Percentiles rank a stretch among this genome's conserved stretches.
Evolutionary conservation across 192 early-diverging fungal species (phyloP).

Genomic region (Dimargaris verticillata): DNA sequence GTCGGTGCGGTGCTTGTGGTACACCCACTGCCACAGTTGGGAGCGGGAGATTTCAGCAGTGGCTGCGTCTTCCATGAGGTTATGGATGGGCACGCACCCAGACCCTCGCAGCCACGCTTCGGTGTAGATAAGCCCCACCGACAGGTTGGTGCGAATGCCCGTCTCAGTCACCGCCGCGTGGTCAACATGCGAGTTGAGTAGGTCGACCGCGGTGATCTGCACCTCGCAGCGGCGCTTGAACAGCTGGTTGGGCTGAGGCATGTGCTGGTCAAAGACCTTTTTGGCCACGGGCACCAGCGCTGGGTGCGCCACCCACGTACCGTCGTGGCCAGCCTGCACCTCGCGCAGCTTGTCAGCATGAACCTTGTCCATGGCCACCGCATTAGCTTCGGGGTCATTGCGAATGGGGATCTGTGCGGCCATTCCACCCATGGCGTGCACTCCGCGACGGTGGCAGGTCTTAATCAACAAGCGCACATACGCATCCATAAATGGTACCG

Average conservation of each 20-base stretch:
- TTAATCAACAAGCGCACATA: constrained; percentile 94
- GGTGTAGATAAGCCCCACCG: constrained; percentile 84
- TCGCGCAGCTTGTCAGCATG: constrained; percentile 90
- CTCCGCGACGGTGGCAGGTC: constrained; percentile 95
- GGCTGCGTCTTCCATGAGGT: constrained; percentile 97
- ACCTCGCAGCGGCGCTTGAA: constrained; percentile 85
- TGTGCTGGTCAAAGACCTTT: constrained; percentile 83
- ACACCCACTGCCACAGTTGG: constrained; percentile 96
- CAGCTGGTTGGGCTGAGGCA: constrained; percentile 93
- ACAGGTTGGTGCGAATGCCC: constrained; percentile 82
- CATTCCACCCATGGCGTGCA: constrained; percentile 99
- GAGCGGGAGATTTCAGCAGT: constrained; percentile 95
- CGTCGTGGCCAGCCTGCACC: constrained; percentile 87
- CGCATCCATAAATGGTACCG: constrained; percentile 93
- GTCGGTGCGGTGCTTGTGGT: constrained; percentile 61
- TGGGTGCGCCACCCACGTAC: constrained; percentile 95
- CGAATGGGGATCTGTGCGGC: constrained; percentile 98
- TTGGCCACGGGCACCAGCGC: constrained; percentile 83
- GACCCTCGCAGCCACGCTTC: constrained; percentile 87
- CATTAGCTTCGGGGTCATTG: constrained; percentile 76
- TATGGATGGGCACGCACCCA: constrained; percentile 96
- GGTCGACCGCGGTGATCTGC: constrained; percentile 58
- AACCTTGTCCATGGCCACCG: constrained; percentile 83
- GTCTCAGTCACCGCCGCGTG: constrained; percentile 72
- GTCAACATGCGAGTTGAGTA: constrained; percentile 59